These are phyloP conservation scores for Podospora pseudoanserina DNA, from an alignment of 495 filamentous ascomycete genomes.

Conservation along the genomic window DNA sequence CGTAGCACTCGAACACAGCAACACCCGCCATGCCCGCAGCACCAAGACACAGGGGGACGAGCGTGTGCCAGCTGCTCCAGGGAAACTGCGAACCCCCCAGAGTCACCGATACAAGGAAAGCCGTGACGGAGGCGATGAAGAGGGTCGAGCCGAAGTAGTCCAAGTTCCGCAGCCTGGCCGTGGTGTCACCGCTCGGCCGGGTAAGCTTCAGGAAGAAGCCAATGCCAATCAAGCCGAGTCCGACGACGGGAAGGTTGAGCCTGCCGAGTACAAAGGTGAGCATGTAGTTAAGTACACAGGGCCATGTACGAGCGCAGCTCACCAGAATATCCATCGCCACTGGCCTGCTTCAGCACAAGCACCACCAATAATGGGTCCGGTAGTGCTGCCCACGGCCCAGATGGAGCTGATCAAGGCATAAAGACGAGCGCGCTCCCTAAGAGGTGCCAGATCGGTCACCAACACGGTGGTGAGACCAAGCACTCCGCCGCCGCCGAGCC, in stretches of 20 bases:
- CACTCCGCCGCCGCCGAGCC: conserved; percentile 70
- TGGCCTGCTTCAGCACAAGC: conserved; percentile 33
- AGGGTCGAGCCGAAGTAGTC: not conserved
- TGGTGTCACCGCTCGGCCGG: not conserved
- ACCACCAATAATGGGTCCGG: conserved; percentile 36
- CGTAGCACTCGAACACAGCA: conserved; percentile 36
- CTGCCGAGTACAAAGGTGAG: not conserved
- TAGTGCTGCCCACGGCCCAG: conserved; percentile 34
- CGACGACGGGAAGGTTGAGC: not conserved
- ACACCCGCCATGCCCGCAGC: conserved; percentile 36
- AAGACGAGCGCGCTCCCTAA: conserved; percentile 39
- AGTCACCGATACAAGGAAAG: not conserved
- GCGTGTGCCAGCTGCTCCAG: conserved; percentile 40
- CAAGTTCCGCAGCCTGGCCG: not conserved
- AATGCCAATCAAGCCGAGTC: not conserved
- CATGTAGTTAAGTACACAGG: not conserved
- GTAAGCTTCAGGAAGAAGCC: not conserved
- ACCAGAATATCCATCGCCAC: conserved; percentile 47
- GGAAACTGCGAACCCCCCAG: conserved; percentile 30
- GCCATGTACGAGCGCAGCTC: conserved; percentile 35
- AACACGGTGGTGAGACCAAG: conserved; percentile 68
- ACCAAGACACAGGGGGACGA: conserved; percentile 30
- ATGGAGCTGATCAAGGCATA: conserved; percentile 37
- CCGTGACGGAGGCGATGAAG: not conserved
- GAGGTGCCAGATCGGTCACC: conserved; percentile 56